Conservation (phyloP, 257 asterid species). For the Mentha longifolia region DNA sequence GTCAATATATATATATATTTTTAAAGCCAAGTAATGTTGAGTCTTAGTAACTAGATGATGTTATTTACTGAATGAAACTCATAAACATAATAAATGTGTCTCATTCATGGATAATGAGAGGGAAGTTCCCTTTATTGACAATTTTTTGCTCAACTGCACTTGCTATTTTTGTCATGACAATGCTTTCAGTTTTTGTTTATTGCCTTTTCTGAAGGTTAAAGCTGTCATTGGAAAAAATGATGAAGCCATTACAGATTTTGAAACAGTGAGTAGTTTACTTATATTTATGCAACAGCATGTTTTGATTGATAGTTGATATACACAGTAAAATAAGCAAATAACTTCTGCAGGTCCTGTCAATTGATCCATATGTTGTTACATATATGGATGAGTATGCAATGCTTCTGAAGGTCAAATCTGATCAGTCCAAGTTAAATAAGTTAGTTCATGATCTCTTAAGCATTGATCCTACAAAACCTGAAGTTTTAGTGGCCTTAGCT, state of each 20-base stretch:
- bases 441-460: conserved; percentile 83
- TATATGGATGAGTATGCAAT: conserved; percentile 99
- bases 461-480: conserved; percentile 89
- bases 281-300: conserved; percentile 9
- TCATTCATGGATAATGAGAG: conserved; percentile 13
- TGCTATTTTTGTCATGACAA: background rate
- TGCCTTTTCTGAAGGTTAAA: conserved; percentile 64
- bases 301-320: conserved; percentile 1
- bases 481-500: conserved; percentile 91
- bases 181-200: conserved; percentile 12
- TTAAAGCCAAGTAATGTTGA: background rate
- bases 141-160: conserved; percentile 8
- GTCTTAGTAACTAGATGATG: conserved; percentile 11
- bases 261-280: conserved; percentile 59
- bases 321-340: conserved; percentile 8
- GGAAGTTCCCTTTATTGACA: conserved; percentile 12
- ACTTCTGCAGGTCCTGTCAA: conserved; percentile 73
- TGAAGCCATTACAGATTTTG: conserved; percentile 90
- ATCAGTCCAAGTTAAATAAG: conserved; percentile 72
- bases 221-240: conserved; percentile 85
- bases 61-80: conserved; percentile 21
- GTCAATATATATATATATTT: no score
- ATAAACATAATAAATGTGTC: conserved; percentile 5
- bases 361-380: conserved; percentile 80
- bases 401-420: conserved; percentile 89